Conservation (phyloP, 805 yeast genomes). For the Saccharomyces eubayanus region DNA sequence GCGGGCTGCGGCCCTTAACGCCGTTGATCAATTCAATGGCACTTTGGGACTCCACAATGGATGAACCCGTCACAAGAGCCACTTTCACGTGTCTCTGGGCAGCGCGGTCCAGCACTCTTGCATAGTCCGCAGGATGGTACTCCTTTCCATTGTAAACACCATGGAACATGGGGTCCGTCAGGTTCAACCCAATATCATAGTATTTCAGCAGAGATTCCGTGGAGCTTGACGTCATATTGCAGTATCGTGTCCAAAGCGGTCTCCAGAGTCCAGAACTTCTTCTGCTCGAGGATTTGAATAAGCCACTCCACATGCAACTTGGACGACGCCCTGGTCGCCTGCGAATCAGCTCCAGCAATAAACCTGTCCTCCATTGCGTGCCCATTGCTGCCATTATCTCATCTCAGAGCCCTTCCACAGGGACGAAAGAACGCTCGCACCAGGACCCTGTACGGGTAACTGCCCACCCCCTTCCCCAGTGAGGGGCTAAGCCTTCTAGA, state of each 20-base stretch:
- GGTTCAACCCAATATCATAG: constrained; percentile 57
- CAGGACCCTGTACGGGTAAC: background rate
- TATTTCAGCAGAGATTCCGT: constrained; percentile 9
- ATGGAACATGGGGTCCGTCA: constrained; percentile 81
- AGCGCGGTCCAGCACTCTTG: constrained; percentile 59
- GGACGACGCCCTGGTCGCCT: background rate
- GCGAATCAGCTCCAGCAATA: background rate
- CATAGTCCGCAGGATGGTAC: constrained; percentile 61
- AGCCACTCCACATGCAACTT: background rate
- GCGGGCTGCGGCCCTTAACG: constrained; percentile 10
- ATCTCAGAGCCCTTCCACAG: background rate
- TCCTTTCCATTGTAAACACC: constrained; percentile 69
- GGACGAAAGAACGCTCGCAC: background rate
- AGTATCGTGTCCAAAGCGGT: background rate
- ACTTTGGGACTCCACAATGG: constrained; percentile 54
- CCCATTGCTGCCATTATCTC: background rate
- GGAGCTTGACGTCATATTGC: background rate
- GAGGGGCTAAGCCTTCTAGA: background rate
- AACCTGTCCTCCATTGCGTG: background rate
- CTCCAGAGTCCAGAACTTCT: constrained; percentile 1
- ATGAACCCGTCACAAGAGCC: constrained; percentile 79
- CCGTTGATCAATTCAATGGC: constrained; percentile 45
- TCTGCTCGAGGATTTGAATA: background rate
- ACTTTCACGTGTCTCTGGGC: constrained; percentile 52
- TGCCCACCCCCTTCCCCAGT: background rate